Evolutionary conservation across 1,139 yeast genomes (phyloP).

Genomic region (Diutina neorugosa): DNA sequence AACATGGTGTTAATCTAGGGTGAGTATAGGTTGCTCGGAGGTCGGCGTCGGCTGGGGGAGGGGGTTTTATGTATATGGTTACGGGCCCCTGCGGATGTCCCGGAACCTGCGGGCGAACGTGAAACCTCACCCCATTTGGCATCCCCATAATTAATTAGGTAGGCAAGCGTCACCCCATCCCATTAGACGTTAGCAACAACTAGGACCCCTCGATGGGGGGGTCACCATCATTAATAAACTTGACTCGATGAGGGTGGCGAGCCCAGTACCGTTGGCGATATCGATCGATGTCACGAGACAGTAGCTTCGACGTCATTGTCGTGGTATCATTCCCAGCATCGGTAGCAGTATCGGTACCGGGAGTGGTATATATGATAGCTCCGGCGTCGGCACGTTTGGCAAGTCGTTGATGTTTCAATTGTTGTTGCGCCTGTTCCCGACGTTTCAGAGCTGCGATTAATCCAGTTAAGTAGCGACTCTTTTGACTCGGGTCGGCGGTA

Average conservation of each 20-base stretch:
- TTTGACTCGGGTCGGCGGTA: neutral
- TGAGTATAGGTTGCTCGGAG: neutral
- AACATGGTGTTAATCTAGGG: neutral
- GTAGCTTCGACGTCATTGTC: neutral
- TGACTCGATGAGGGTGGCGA: neutral
- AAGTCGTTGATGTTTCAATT: conserved; percentile 4
- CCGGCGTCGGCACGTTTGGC: conserved; percentile 2
- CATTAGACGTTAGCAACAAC: too few relatives aligned
- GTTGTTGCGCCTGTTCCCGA: conserved; percentile 6
- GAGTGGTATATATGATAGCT: neutral
- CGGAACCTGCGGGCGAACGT: neutral
- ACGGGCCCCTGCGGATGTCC: neutral
- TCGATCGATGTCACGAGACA: neutral
- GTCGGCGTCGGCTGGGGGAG: neutral
- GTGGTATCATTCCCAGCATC: neutral
- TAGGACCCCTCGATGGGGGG: too few relatives aligned
- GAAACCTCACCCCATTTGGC: neutral
- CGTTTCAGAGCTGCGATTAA: conserved; percentile 5
- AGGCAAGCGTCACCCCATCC: neutral
- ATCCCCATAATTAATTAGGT: neutral
- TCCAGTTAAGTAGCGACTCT: neutral
- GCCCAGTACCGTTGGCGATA: neutral
- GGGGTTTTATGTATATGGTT: neutral
- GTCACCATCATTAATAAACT: neutral
- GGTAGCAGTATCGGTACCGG: neutral